phyloP scores from a whole-genome alignment of 768 basidiomycete genomes.

The Tremella fuciformis region DNA sequence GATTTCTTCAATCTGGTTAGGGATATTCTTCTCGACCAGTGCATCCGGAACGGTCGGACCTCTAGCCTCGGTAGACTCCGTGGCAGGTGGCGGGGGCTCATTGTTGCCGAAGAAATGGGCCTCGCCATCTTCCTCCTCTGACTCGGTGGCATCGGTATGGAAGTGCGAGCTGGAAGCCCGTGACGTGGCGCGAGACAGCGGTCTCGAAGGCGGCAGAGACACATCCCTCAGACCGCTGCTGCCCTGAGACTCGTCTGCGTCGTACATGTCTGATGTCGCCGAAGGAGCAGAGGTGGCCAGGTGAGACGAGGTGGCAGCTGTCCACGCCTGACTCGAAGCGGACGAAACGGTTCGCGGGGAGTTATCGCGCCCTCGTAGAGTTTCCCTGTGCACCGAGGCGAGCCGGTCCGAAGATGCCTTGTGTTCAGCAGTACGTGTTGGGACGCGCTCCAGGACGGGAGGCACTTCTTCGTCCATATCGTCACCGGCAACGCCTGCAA shows the following conservation, averaged over 20 bases:
- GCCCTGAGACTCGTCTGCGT: slow-evolving; percentile 1
- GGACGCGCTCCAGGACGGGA: slow-evolving; percentile 4
- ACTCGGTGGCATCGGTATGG: slow-evolving; percentile 20
- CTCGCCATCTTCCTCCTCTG: slow-evolving; percentile 38
- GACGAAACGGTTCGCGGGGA: slow-evolving; percentile 18
- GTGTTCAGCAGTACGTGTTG: slow-evolving; percentile 2
- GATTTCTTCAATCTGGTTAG: slow-evolving; percentile 48
- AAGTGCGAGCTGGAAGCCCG: slow-evolving; percentile 27
- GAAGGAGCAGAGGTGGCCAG: not conserved
- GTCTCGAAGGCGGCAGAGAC: slow-evolving; percentile 33
- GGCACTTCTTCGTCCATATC: slow-evolving; percentile 41
- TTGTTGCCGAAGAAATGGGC: slow-evolving; percentile 35
- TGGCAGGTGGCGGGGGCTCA: not conserved
- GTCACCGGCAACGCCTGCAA: slow-evolving; percentile 47
- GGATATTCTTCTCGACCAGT: slow-evolving; percentile 22
- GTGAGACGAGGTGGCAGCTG: not conserved
- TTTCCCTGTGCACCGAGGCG: not conserved
- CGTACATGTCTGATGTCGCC: not conserved
- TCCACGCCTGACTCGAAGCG: slow-evolving; percentile 8
- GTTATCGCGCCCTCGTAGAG: slow-evolving; percentile 4
- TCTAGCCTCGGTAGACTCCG: slow-evolving; percentile 7
- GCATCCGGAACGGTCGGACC: slow-evolving; percentile 7
- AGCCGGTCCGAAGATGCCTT: slow-evolving; percentile 14
- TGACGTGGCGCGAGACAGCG: slow-evolving; percentile 35
- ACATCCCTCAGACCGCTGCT: slow-evolving; percentile 17